These are phyloP conservation scores for Cucumis hystrix DNA, from an alignment of 306 rosid genomes.

Conservation along the genomic window DNA sequence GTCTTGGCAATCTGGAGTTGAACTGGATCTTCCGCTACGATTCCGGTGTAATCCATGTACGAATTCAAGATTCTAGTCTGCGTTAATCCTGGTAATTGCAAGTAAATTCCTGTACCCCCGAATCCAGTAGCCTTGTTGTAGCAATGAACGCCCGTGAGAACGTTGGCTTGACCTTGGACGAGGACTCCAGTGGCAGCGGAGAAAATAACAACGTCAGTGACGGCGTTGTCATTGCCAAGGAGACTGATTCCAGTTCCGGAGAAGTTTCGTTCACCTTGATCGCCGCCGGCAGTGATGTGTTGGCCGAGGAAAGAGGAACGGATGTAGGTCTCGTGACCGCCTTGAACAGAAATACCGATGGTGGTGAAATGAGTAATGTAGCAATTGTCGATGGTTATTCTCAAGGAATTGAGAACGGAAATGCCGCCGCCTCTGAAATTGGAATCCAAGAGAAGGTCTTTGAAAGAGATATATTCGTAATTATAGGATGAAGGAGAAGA, in stretches of 20 bases:
- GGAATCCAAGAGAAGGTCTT: constrained; percentile 59
- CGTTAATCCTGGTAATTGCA: constrained; percentile 53
- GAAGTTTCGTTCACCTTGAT: constrained; percentile 42
- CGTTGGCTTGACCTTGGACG: constrained; percentile 66
- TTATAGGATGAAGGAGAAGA: constrained; percentile 50
- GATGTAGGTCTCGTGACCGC: constrained; percentile 88
- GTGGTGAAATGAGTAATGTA: constrained; percentile 79
- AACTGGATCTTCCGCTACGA: constrained; percentile 84
- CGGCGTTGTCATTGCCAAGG: constrained; percentile 59
- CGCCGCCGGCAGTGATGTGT: constrained; percentile 73
- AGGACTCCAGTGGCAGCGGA: constrained; percentile 58
- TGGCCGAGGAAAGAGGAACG: constrained; percentile 78
- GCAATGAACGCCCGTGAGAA: constrained; percentile 68
- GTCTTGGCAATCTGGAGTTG: constrained; percentile 60
- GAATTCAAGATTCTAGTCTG: constrained; percentile 77
- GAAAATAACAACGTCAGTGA: constrained; percentile 77
- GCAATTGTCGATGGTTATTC: constrained; percentile 73
- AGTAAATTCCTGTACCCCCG: constrained; percentile 73
- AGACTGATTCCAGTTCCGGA: constrained; percentile 69
- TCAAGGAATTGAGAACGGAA: constrained; percentile 58
- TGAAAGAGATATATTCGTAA: constrained; percentile 63
- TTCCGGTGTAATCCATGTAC: constrained; percentile 75
- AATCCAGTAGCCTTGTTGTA: constrained; percentile 88
- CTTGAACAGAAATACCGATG: constrained; percentile 45
- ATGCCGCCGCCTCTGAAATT: constrained; percentile 82